A percentile compares a stretch with the other conserved stretches of the same genome.
phyloP scores from a whole-genome alignment of 768 basidiomycete genomes.

The Boletus subparvulus region DNA sequence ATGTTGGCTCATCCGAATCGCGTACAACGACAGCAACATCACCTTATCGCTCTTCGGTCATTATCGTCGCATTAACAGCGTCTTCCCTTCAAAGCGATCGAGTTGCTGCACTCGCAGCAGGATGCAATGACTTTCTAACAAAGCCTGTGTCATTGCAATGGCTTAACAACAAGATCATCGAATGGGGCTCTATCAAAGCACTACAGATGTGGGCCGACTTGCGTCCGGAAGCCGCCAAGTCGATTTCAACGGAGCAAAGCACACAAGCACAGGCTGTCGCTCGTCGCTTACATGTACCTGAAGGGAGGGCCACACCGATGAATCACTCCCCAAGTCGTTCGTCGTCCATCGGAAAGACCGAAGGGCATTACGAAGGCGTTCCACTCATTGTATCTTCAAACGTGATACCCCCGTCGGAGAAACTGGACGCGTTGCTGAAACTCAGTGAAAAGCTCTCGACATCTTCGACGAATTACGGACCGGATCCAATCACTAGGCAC shows the following conservation, averaged over 20 bases:
- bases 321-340: conserved; percentile 37
- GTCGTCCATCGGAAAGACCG: conserved; percentile 34
- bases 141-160: conserved; percentile 95
- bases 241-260: conserved; percentile 45
- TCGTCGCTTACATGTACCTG: conserved; percentile 47
- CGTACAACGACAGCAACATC: conserved; percentile 44
- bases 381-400: conserved; percentile 19
- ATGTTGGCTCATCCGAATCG: conserved; percentile 46
- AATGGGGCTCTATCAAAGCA: conserved; percentile 98
- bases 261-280: conserved; percentile 50
- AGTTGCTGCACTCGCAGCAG: conserved; percentile 95
- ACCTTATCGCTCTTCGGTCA: conserved; percentile 89
- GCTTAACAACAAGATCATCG: conserved; percentile 97
- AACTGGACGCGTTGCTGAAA: conserved; percentile 26
- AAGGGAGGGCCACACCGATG: conserved; percentile 42
- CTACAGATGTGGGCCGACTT: conserved; percentile 90
- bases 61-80: conserved; percentile 98
- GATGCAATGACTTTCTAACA: conserved; percentile 98
- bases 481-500: conserved; percentile 11
- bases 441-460: conserved; percentile 22
- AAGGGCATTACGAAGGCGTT: conserved; percentile 18
- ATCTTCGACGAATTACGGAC: conserved; percentile 6
- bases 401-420: conserved; percentile 17
- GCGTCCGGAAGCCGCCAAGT: conserved; percentile 56
- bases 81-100: conserved; percentile 94